Base-by-base conservation (phyloP, 2,329 filamentous ascomycete species). In the Ploettnerulaceae sp. region DNA sequence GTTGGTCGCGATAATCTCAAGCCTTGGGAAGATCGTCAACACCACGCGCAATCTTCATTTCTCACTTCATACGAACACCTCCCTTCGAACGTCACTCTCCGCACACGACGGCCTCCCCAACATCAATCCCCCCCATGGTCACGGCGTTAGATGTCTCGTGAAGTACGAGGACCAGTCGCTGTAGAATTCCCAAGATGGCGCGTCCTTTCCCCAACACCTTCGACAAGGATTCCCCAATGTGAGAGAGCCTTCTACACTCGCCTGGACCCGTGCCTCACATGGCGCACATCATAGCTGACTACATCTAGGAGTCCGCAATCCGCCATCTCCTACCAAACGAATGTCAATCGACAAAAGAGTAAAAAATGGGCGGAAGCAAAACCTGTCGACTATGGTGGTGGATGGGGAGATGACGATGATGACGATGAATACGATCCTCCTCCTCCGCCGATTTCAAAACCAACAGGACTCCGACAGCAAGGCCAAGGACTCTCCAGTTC, bases 361-460 rank as follows among this genome's bases (percentile, higher is more conserved):
- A 86, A 84, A 68, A 95, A 95, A 77, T 97, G 91, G 91, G 84
- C 91, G 28, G 85, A 95, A 61, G 91, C 91, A 26, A 91, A 90
- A 66, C 75, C 81, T 48, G 82, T 86, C 58, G 86, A 81, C 62
- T 97, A 97, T 62, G 90, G 91, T 60, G 91, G 90, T 53, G 89
- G 95, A 62, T 96, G 91, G 90, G 91, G 89, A 26, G 81, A 84
- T 26, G 78, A 82, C 7, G 76, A 79, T 48, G 81, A 84, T 26
- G 78, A 82, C 7, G 76, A 79, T 48, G 76, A 80, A n/a, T 77
- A 82, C 24, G 69, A 81, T 44, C 67, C 71, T 38, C 66, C 67
- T 20, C 66, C 70, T 39, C 68, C 71, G 9, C 58, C 67, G 15
- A 45, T 65, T 1, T 57, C 65, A n/a, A 65, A 64, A 46, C 65